Evolutionary conservation across 768 basidiomycete genomes (phyloP).

Genomic region (Tephrocybe rancida): DNA sequence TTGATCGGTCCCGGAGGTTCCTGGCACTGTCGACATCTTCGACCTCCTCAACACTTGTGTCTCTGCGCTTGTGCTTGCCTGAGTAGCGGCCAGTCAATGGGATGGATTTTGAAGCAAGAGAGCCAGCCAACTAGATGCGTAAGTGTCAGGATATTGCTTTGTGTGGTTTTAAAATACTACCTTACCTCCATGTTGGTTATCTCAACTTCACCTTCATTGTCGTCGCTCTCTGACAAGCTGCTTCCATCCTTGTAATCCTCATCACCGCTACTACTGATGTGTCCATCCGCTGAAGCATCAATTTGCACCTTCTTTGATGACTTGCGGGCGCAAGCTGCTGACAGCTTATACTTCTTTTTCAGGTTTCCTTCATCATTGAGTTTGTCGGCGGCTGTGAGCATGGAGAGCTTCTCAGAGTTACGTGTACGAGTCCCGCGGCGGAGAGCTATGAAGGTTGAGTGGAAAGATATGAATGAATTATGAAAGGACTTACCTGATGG

Average conservation of each 20-base stretch:
- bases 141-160: not conserved
- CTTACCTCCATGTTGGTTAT: not conserved
- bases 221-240: not conserved
- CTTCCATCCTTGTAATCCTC: not conserved
- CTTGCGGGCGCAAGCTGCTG: not conserved
- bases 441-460: no score
- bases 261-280: not conserved
- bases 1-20: not conserved
- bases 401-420: not conserved
- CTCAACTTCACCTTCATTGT: not conserved
- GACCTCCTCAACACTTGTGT: not conserved
- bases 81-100: not conserved
- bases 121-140: not conserved
- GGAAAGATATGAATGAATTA: no score
- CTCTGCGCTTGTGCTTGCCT: not conserved
- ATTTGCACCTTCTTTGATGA: not conserved
- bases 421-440: not conserved
- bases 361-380: slow-evolving; percentile 1
- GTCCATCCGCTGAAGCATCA: not conserved
- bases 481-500: no score
- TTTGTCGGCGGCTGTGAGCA: slow-evolving; percentile 1
- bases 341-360: not conserved
- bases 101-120: not conserved
- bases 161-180: not conserved
- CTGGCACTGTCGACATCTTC: not conserved